Evolutionary conservation across 768 basidiomycete genomes (phyloP).

Genomic region (Russula earlei): DNA sequence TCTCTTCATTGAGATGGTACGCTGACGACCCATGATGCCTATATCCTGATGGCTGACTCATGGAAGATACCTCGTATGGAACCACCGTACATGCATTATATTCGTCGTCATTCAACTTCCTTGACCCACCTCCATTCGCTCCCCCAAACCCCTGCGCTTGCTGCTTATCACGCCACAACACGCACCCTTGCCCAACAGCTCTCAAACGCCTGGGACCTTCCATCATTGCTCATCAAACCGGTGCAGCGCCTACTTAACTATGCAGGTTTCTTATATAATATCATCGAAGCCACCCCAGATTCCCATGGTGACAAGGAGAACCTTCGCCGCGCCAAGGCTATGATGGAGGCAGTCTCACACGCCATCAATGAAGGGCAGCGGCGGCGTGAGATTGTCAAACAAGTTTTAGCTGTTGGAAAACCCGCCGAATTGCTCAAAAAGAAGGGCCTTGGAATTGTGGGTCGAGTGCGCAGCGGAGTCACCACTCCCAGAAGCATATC

Average conservation of each 20-base stretch:
- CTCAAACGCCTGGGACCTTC: constrained; percentile 87
- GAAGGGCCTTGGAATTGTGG: constrained; percentile 35
- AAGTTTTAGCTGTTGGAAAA: constrained; percentile 40
- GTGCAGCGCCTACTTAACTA: constrained; percentile 96
- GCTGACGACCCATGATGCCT: constrained; percentile 20
- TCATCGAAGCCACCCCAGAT: constrained; percentile 66
- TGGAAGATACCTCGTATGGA: constrained; percentile 60
- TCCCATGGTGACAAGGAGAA: constrained; percentile 56
- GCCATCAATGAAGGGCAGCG: constrained; percentile 73
- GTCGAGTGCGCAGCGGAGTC: constrained; percentile 54
- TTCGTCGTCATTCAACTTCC: constrained; percentile 69
- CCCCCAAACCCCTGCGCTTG: constrained; percentile 46
- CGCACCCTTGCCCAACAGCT: constrained; percentile 56
- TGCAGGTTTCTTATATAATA: constrained; percentile 68
- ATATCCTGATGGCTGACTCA: constrained; percentile 1
- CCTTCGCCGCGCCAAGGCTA: constrained; percentile 41
- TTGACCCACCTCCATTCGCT: constrained; percentile 54
- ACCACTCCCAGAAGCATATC: constrained; percentile 41
- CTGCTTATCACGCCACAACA: constrained; percentile 57
- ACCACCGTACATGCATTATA: constrained; percentile 67
- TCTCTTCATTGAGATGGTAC: constrained; percentile 59
- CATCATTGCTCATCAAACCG: constrained; percentile 93
- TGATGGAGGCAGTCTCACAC: constrained; percentile 64
- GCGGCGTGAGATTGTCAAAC: constrained; percentile 69
- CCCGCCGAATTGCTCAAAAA: constrained; percentile 24